Conservation (phyloP, 345 rosid species). For the Eutrema yunnanense region DNA sequence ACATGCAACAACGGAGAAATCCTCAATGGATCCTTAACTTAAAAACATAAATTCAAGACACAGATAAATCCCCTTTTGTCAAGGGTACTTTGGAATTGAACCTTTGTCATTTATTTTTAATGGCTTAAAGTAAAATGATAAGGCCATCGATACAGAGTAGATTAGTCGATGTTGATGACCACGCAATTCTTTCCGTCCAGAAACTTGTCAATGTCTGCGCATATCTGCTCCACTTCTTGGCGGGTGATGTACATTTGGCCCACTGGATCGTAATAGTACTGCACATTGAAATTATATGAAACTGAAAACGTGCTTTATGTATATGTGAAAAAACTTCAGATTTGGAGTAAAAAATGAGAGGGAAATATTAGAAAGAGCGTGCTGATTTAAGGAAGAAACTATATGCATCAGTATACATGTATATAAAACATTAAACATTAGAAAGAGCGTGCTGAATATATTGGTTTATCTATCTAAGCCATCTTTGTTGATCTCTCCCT, state of each 20-base stretch:
- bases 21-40: not conserved
- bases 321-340: not conserved
- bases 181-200: not conserved
- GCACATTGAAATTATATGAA: not conserved
- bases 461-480: not conserved
- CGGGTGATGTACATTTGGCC: not conserved
- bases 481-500: not conserved
- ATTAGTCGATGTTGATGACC: not conserved
- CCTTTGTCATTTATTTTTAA: not conserved
- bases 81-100: not conserved
- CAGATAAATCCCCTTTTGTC: not conserved
- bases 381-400: not conserved
- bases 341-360: not conserved
- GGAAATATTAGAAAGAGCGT: not conserved
- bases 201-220: not conserved
- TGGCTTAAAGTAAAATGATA: not conserved
- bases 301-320: not conserved
- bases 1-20: not conserved
- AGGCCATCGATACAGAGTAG: not conserved
- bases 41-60: not conserved
- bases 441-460: not conserved
- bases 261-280: constrained; percentile 19
- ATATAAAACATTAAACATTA: not conserved
- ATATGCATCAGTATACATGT: not conserved
- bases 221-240: not conserved